Evolutionary conservation across 495 filamentous ascomycete genomes (phyloP), one percentile per base, ranked within the genome.

Genomic region (Hyaloscypha hepaticicola): DNA sequence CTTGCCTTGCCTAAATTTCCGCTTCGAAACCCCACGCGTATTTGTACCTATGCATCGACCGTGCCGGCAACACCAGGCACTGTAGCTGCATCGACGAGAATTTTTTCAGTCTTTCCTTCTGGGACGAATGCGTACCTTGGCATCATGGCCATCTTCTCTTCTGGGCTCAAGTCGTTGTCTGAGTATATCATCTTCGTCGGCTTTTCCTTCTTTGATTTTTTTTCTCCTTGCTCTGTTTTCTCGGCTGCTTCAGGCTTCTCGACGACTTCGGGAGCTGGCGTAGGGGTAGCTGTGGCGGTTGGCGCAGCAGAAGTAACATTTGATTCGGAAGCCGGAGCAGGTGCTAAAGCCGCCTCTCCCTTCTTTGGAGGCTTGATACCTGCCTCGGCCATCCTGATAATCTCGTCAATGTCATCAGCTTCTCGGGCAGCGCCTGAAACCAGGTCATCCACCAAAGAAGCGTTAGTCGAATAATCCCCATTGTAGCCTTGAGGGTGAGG

Each of bases 141-240:
- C 77, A 96, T 77, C 67, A 77, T 73, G 28, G 90, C 87, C 90
- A 94, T 92, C 77, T 86, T 91, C 79, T 96, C 92, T 77, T 96
- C 92, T 26, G 91, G 91, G 69, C 90, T 93, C 70, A 85, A 79
- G 52, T 90, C 88, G 51, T 88, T 85, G 72, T 93, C 89, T 49
- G 84, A 86, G 76, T 92, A 95, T 5, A 95, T 79, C 83, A 96
- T 84, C 72, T 87, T 86, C 79, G 90, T 90, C 19, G 87, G 77
- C 75, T 90, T 90, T 49, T 89, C 87, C 72, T 87, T 87, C 77
- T 85, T 85, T 49, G 83, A 81, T 77, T 88, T 89, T 78, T 90
- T 90, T 72, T 90, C 83, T 24, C 33, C 50, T 53, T 27, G 50
- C 52, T 67, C 66, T 4, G 73, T 57, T 26, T 76, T 77, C 22